Conservation (phyloP, 2,329 filamentous ascomycete species). For the Fusarium drepaniforme region DNA sequence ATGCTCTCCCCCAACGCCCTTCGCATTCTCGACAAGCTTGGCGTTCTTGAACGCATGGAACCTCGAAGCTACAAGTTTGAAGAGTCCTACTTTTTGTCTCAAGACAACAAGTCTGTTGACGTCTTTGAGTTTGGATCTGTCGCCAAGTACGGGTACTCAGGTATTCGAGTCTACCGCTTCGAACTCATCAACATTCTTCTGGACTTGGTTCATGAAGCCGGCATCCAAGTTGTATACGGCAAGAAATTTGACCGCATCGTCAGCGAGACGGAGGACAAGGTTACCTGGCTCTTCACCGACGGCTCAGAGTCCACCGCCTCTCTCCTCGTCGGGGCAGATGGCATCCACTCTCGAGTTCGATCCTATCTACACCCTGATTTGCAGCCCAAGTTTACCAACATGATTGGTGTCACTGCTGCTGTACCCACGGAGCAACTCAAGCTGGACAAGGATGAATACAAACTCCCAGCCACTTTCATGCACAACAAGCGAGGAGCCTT, state of each 20-base stretch:
- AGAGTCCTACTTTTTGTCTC: constrained; percentile 59
- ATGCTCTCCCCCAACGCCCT: constrained; percentile 72
- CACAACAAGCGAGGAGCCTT: constrained; percentile 58
- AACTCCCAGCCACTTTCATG: constrained; percentile 58
- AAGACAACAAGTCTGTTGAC: constrained; percentile 48
- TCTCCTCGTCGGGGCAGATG: constrained; percentile 68
- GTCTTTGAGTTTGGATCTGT: constrained; percentile 62
- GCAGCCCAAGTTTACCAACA: constrained; percentile 62
- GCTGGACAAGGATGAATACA: constrained; percentile 48
- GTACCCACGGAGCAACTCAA: constrained; percentile 53
- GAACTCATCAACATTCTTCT: constrained; percentile 63
- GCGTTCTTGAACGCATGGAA: constrained; percentile 59
- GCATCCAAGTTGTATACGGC: constrained; percentile 59
- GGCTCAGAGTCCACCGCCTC: constrained; percentile 54
- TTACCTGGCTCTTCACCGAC: constrained; percentile 62
- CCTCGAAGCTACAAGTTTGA: constrained; percentile 64
- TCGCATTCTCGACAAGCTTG: constrained; percentile 63
- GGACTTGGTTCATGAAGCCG: constrained; percentile 52
- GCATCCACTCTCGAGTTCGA: constrained; percentile 69
- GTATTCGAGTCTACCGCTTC: constrained; percentile 65
- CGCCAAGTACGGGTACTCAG: constrained; percentile 64
- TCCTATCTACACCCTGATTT: constrained; percentile 62
- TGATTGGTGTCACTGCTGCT: constrained; percentile 53
- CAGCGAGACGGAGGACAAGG: constrained; percentile 52
- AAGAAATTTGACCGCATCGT: constrained; percentile 61